A percentile compares a stretch with the other conserved stretches of the same genome.
phyloP scores from a whole-genome alignment of 2,329 filamentous ascomycete species.

The Elsinoe arachidis region DNA sequence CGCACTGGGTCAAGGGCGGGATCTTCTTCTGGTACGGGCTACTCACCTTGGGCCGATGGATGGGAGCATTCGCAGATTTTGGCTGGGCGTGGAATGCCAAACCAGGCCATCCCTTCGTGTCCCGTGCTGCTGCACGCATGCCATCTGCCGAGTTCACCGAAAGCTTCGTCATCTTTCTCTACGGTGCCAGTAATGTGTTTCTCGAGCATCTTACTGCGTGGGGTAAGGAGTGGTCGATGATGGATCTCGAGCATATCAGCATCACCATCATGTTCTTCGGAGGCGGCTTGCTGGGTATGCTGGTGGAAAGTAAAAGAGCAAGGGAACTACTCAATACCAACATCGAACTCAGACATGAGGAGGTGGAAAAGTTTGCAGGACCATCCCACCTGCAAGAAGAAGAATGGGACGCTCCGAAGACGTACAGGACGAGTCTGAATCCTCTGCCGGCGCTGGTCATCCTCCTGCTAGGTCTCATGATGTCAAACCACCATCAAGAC shows the following conservation, averaged over 20 bases:
- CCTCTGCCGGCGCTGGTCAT: constrained; percentile 83
- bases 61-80: constrained; percentile 79
- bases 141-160: constrained; percentile 84
- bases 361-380: neutral
- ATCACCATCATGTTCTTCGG: constrained; percentile 93
- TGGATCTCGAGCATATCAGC: constrained; percentile 83
- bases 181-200: constrained; percentile 84
- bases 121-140: constrained; percentile 52
- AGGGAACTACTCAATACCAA: constrained; percentile 49
- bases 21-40: constrained; percentile 93
- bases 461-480: constrained; percentile 82
- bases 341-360: constrained; percentile 13
- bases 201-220: constrained; percentile 74
- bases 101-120: constrained; percentile 49
- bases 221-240: constrained; percentile 62
- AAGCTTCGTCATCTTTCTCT: constrained; percentile 81
- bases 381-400: constrained; percentile 27
- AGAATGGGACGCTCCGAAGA: constrained; percentile 50
- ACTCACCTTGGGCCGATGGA: constrained; percentile 78
- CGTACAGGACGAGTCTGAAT: constrained; percentile 71
- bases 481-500: constrained; percentile 81
- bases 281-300: constrained; percentile 58
- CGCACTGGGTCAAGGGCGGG: constrained; percentile 89
- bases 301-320: constrained; percentile 39
- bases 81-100: constrained; percentile 95